Base-by-base conservation (phyloP, 345 rosid species). In the Populus pruinosa region DNA sequence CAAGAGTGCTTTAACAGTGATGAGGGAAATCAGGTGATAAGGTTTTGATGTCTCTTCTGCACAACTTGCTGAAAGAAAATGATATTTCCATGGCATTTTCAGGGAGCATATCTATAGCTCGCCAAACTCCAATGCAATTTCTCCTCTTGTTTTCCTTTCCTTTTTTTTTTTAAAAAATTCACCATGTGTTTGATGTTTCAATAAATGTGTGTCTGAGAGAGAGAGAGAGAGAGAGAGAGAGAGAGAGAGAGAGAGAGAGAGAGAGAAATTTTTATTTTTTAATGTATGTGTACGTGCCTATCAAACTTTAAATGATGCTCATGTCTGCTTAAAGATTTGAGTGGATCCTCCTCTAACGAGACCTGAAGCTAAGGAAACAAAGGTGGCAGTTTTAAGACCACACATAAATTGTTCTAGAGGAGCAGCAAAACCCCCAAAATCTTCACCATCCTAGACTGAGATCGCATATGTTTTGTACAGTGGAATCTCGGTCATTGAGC, bases 31-130 rank as follows among this genome's bases (percentile, higher is more conserved):
- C 72, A 74, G 72, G 35, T 70, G 82, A 79, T 62, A 70, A 71
- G 75, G 80, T 78, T 81, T 75, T 20, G 36, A 35, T 25, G 63
- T 77, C 72, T 66, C 65, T 49, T 65, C 43, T 25, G 53, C 66
- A 14, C 35, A 21, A 76, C 62, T 39, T 73, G 75, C 71, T 49
- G 77, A 77, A 29, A 78, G 75, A 83, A 80, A 83, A 63, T 61
- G 79, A 80, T 71, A 67, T 25, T 71, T 80, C 79, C 76, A 70
- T 83, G 78, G 66, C 66, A 69, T 6, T 79, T 75, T 63, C 72
- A 59, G 74, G 70, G 17, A 27, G 36, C 27, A 69, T 35, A 59
- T 31, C 5, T n/a, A 14, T 25, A 18, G 23, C 47, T 74, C 6
- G 44, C 38, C 61, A 71, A 76, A 80, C 56, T 55, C 67, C 36